Conservation (phyloP, 106 monocot genomes). For the Alisma plantagoaquatica region DNA sequence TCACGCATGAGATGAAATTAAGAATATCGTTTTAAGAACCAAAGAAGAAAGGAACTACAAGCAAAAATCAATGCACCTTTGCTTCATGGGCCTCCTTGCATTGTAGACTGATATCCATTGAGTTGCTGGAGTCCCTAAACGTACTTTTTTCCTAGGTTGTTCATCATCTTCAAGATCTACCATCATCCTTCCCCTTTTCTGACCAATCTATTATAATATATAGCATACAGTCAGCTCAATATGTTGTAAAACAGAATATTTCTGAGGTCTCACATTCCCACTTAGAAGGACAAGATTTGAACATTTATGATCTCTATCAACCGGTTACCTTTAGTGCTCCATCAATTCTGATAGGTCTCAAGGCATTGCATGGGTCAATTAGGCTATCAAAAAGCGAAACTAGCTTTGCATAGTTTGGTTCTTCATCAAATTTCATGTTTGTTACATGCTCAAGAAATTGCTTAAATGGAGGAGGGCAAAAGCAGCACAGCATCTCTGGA, state of each 20-base stretch:
- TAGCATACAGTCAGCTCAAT: too few relatives aligned
- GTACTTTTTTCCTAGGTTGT: conserved; percentile 86
- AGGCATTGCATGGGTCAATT: conserved; percentile 61
- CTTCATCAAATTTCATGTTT: conserved; percentile 97
- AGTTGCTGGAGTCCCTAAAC: conserved; percentile 84
- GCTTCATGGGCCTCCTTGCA: conserved; percentile 91
- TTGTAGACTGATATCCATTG: conserved; percentile 99
- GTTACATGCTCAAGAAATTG: conserved; percentile 80
- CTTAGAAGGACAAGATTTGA: not conserved
- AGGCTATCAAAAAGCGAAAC: conserved; percentile 83
- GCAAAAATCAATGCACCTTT: too few relatives aligned
- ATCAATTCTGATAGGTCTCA: conserved; percentile 87
- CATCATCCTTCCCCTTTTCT: conserved; percentile 69
- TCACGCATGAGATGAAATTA: too few relatives aligned
- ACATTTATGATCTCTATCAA: not conserved
- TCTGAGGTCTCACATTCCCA: not conserved
- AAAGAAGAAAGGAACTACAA: too few relatives aligned
- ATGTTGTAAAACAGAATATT: conserved; percentile 6
- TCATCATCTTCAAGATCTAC: conserved; percentile 96
- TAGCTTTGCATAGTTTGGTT: conserved; percentile 84
- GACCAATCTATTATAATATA: too few relatives aligned
- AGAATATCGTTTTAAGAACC: too few relatives aligned
- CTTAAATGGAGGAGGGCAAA: conserved; percentile 83
- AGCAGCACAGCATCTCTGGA: conserved; percentile 68
- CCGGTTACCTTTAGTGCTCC: conserved; percentile 80